Evolutionary conservation across 495 filamentous ascomycete species (phyloP), one percentile per base, ranked within the genome.

Genomic region (Penicillium fimorum): DNA sequence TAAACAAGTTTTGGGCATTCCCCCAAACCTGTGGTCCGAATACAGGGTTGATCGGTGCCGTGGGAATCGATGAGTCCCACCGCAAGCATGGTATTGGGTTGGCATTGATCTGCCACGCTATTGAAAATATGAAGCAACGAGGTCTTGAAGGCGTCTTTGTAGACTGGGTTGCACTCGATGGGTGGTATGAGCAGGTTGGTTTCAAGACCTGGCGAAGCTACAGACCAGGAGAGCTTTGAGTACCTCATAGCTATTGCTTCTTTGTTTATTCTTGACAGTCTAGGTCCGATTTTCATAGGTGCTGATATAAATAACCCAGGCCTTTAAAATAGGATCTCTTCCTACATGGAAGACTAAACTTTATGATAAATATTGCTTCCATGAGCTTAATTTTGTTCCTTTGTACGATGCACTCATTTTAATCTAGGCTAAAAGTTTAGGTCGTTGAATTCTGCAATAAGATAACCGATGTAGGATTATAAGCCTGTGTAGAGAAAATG

Each of bases 151-250:
- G 76, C 0, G 76, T 79, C 0, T 78, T 77, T 58, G 73, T 82
- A 33, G 79, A 82, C 47, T 80, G 75, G 74, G 78, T 80, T 17
- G 71, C 69, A 18, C 57, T 78, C 41, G 70, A 79, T 18, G 78
- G 75, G 9, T 82, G 72, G 63, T 82, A 82, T 63, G 78, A 80
- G 61, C 68, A 74, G 44, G 47, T 80, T 17, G 79, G 79, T 3
- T 81, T 79, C 57, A 45, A 68, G 54, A 64, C 65, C 9, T 76
- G 71, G 69, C 66, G 76, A 38, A 74, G 75, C 29, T 82, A 81
- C 61, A 60, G 71, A 29, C 65, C 68, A 3, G 76, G 72, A 0
- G 63, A 69, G 53, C 67, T 71, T n/a, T 64, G 50, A 52, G 27
- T 17, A 18, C 20, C 11, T 18, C 17, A 47, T 47, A 3, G 4